These are phyloP conservation scores for Cordyceps cicadae DNA, from an alignment of 2,329 filamentous ascomycete genomes.

Conservation along the genomic window DNA sequence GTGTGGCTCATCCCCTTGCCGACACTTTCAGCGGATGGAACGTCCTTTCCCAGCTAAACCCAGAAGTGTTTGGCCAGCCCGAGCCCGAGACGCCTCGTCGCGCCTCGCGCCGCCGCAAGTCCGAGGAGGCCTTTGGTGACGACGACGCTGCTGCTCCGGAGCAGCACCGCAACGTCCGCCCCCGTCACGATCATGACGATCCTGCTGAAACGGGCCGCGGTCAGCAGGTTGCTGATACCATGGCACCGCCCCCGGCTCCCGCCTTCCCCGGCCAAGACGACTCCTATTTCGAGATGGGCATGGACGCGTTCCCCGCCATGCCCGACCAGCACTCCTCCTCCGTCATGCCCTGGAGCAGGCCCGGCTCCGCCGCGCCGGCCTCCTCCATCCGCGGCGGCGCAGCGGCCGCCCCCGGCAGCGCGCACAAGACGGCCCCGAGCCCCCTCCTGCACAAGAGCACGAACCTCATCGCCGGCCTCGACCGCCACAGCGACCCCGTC, in stretches of 20 bases:
- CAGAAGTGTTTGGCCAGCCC: conserved; percentile 22
- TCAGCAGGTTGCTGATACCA: conserved; percentile 19
- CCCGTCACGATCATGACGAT: conserved; percentile 12
- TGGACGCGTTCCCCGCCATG: conserved; percentile 57
- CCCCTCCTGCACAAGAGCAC: conserved; percentile 29
- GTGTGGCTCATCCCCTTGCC: conserved; percentile 35
- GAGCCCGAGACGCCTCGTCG: conserved; percentile 15
- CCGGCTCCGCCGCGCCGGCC: conserved; percentile 35
- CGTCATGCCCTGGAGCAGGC: conserved; percentile 45
- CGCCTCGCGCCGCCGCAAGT: conserved; percentile 31
- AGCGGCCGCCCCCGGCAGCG: conserved; percentile 20
- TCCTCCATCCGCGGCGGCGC: conserved; percentile 32
- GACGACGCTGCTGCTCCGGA: conserved; percentile 18
- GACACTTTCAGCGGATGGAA: conserved; percentile 29
- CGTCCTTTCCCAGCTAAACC: background rate
- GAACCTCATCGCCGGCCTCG: conserved; percentile 30
- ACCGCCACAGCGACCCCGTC: conserved; percentile 37
- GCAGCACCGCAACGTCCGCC: conserved; percentile 1
- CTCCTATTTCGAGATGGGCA: conserved; percentile 55
- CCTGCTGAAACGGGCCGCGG: conserved; percentile 23
- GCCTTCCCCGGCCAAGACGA: conserved; percentile 26
- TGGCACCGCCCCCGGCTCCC: conserved; percentile 17
- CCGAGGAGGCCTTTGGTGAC: conserved; percentile 35
- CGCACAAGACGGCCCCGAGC: conserved; percentile 29
- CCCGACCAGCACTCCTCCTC: conserved; percentile 55